Conservation (phyloP, 345 rosid genomes). For the Ceriops tagal region DNA sequence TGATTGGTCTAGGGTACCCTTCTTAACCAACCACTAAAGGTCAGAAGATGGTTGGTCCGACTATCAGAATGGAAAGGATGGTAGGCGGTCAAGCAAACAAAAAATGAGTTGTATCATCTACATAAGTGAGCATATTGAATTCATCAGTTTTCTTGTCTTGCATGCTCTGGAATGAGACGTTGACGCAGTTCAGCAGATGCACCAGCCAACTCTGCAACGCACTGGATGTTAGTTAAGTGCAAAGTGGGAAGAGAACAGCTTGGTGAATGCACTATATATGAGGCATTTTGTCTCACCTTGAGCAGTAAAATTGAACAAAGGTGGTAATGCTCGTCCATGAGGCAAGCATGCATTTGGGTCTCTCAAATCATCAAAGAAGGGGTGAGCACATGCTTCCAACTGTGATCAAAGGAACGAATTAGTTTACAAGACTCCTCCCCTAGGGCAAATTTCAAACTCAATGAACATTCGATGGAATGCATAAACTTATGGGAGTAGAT, state of each 20-base stretch:
- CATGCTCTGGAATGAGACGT: conserved; percentile 69
- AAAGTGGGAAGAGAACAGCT: neutral
- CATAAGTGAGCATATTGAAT: neutral
- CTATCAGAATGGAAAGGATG: neutral
- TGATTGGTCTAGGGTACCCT: conserved; percentile 1
- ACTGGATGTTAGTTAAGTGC: conserved; percentile 10
- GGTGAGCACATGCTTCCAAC: conserved; percentile 99
- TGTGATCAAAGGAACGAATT: conserved; percentile 19
- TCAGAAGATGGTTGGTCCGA: neutral
- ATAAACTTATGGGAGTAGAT: neutral
- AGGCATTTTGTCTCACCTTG: conserved; percentile 51
- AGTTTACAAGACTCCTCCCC: neutral
- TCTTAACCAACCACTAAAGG: neutral
- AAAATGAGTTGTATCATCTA: conserved; percentile 3
- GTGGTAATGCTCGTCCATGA: conserved; percentile 77
- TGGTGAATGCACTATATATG: neutral
- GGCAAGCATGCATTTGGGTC: conserved; percentile 75
- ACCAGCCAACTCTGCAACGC: conserved; percentile 73
- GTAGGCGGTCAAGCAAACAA: conserved; percentile 1
- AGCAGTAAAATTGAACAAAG: conserved; percentile 81
- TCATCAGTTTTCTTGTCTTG: conserved; percentile 16
- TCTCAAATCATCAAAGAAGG: conserved; percentile 87
- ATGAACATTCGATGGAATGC: neutral
- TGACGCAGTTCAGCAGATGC: conserved; percentile 68
- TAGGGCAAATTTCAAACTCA: neutral